A percentile compares a stretch with the other conserved stretches of the same genome.
phyloP scores from a whole-genome alignment of 768 basidiomycete genomes.

The Harrya chromipes region DNA sequence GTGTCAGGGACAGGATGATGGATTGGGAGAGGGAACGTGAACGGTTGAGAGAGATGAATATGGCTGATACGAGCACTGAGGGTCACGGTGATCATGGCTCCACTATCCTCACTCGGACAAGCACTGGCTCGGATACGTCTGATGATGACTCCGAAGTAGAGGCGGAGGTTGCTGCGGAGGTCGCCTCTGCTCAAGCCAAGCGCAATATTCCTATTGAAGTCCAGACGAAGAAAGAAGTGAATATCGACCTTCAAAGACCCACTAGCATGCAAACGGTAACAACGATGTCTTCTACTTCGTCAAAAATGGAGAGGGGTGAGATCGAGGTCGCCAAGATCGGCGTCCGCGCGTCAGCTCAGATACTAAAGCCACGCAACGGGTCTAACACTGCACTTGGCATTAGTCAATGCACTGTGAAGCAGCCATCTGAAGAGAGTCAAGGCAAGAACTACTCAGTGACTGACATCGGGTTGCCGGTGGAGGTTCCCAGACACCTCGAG shows the following conservation, averaged over 20 bases:
- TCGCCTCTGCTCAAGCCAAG: constrained; percentile 7
- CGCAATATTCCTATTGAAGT: constrained; percentile 1
- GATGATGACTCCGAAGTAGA: constrained; percentile 27
- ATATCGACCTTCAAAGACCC: constrained; percentile 1
- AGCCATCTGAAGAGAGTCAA: constrained; percentile 3
- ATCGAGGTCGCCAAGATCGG: constrained; percentile 31
- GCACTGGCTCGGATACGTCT: constrained; percentile 16
- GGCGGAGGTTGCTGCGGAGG: constrained; percentile 26
- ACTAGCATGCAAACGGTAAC: constrained; percentile 12
- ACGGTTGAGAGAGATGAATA: constrained; percentile 65
- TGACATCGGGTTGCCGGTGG: constrained; percentile 26
- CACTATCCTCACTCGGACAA: constrained; percentile 18
- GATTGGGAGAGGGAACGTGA: constrained; percentile 77
- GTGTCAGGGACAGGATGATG: constrained; percentile 56
- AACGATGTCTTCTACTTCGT: constrained; percentile 18
- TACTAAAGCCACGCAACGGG: constrained; percentile 23
- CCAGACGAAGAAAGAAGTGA: not conserved
- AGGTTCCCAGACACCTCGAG: constrained; percentile 28
- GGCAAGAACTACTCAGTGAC: constrained; percentile 11
- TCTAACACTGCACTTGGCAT: constrained; percentile 21
- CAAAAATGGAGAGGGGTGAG: constrained; percentile 25
- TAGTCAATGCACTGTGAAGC: constrained; percentile 10
- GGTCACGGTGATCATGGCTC: constrained; percentile 37
- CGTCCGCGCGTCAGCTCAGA: constrained; percentile 28
- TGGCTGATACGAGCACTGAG: constrained; percentile 53